phyloP scores from a whole-genome alignment of 805 yeast species.

The Candida gorgasii region DNA sequence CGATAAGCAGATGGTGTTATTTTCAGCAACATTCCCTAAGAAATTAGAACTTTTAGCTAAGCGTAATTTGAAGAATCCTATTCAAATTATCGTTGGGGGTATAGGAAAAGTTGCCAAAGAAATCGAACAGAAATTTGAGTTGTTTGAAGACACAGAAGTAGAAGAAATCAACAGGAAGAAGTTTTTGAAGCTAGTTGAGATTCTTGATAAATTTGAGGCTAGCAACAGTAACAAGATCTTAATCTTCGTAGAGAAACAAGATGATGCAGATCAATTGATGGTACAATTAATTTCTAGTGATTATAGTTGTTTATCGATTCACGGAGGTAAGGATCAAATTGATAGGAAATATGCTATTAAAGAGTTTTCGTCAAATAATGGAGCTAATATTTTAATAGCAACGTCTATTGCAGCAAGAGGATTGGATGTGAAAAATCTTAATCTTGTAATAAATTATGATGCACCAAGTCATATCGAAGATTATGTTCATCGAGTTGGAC shows the following conservation, averaged over 20 bases:
- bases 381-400: slow-evolving; percentile 70
- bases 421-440: slow-evolving; percentile 83
- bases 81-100: slow-evolving; percentile 79
- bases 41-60: slow-evolving; percentile 76
- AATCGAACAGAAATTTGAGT: slow-evolving; percentile 68
- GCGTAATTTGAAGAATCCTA: slow-evolving; percentile 60
- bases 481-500: slow-evolving; percentile 92
- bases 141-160: slow-evolving; percentile 47
- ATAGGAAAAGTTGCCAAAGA: slow-evolving; percentile 79
- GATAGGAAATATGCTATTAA: slow-evolving; percentile 76
- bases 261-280: slow-evolving; percentile 73
- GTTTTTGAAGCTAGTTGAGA: slow-evolving; percentile 52
- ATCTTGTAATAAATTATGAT: slow-evolving; percentile 71
- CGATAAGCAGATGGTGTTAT: slow-evolving; percentile 84
- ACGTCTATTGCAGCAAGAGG: slow-evolving; percentile 97
- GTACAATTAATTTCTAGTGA: slow-evolving; percentile 54
- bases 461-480: slow-evolving; percentile 90
- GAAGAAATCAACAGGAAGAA: slow-evolving; percentile 48
- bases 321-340: slow-evolving; percentile 88
- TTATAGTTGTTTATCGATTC: slow-evolving; percentile 66
- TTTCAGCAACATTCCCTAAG: slow-evolving; percentile 91
- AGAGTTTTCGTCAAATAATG: slow-evolving; percentile 59
- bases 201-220: slow-evolving; percentile 49
- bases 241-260: slow-evolving; percentile 86
- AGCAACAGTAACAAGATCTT: slow-evolving; percentile 53